Evolutionary conservation across 208 protist species (phyloP).

Genomic region (Jaenimonas drosophilae): DNA sequence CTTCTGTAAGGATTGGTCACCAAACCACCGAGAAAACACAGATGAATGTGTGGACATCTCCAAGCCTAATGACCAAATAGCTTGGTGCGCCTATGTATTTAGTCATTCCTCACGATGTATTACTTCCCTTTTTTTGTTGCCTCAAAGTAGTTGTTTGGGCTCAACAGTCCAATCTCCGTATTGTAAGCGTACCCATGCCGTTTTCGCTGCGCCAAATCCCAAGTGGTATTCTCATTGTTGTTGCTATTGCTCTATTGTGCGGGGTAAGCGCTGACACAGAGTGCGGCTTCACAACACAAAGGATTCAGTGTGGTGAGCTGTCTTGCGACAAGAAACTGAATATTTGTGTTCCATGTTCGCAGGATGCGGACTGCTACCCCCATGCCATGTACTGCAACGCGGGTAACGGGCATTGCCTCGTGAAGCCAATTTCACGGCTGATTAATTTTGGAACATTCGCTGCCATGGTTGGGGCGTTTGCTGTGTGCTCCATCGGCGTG

Average conservation of each 20-base stretch:
- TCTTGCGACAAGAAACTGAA: neutral
- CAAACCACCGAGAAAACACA: too few species aligned
- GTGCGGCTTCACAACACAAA: neutral
- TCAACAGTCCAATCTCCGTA: too few species aligned
- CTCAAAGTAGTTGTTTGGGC: neutral
- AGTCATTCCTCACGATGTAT: conserved; percentile 2
- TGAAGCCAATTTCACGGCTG: conserved; percentile 6
- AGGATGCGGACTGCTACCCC: conserved; percentile 1
- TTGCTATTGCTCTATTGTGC: conserved; percentile 10
- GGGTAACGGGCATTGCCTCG: neutral
- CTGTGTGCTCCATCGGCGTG: conserved; percentile 59
- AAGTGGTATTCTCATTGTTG: too few species aligned
- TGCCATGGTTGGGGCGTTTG: conserved; percentile 37
- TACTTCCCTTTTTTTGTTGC: conserved; percentile 6
- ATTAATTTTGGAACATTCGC: conserved; percentile 18
- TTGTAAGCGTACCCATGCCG: too few species aligned
- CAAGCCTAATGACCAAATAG: too few species aligned
- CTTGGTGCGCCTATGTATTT: too few species aligned
- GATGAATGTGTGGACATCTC: too few species aligned
- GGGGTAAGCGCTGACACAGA: too few species aligned
- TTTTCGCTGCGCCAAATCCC: too few species aligned
- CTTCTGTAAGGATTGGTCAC: too few species aligned
- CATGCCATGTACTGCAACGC: neutral
- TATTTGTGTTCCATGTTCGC: neutral
- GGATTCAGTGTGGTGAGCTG: neutral